A percentile compares a stretch with the other conserved stretches of the same genome.
These are phyloP conservation scores for Mediolabrus comicus DNA, from an alignment of 108 stramenopile species.

Conservation along the genomic window DNA sequence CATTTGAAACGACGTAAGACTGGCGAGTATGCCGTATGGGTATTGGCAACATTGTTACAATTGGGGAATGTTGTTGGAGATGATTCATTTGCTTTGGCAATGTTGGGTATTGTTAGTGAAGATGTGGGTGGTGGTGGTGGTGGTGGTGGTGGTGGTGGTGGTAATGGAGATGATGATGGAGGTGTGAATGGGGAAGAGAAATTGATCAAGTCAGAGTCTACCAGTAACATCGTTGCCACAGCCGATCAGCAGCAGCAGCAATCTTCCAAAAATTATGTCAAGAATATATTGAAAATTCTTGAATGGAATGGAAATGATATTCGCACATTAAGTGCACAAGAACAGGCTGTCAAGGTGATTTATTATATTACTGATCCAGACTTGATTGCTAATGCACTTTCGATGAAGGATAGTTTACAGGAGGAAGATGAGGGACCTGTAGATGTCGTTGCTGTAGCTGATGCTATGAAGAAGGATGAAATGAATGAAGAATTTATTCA, in stretches of 20 bases:
- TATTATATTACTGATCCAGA: conserved; percentile 79
- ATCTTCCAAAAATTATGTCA: conserved; percentile 19
- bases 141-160: neutral
- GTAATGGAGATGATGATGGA: too few species aligned
- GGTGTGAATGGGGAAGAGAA: neutral
- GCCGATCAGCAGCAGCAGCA: neutral
- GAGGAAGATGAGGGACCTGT: conserved; percentile 8
- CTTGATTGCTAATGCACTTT: conserved; percentile 30
- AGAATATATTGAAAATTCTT: conserved; percentile 60
- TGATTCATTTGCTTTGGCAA: conserved; percentile 31
- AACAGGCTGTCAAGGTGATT: conserved; percentile 69
- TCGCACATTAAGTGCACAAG: conserved; percentile 67
- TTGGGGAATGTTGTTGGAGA: conserved; percentile 62
- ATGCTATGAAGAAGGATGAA: conserved; percentile 10
- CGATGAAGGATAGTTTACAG: neutral
- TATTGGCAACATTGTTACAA: conserved; percentile 55
- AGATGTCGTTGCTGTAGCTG: neutral
- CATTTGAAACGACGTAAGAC: conserved; percentile 60
- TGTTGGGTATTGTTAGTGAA: conserved; percentile 30
- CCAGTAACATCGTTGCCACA: too few species aligned
- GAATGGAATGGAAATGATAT: conserved; percentile 73
- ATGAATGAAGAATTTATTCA: conserved; percentile 42
- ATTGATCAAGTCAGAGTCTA: conserved; percentile 5
- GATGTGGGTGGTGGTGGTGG: too few species aligned
- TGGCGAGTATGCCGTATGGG: conserved; percentile 68